Conservation (phyloP, 2,329 filamentous ascomycete species). For the Ilyonectria sp. region DNA sequence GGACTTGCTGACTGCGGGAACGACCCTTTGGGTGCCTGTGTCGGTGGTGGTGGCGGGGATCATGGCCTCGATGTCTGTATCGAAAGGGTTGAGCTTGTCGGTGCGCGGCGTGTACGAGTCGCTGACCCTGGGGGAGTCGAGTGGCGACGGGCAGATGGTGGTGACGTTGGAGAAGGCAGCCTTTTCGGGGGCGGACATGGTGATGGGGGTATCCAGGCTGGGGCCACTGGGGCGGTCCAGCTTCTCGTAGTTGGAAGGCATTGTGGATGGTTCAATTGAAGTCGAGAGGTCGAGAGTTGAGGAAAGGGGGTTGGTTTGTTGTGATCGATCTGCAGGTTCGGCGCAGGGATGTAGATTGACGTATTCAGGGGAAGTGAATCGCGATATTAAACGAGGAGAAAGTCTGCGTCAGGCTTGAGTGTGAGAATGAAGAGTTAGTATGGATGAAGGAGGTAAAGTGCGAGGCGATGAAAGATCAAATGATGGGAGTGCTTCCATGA, state of each 20-base stretch:
- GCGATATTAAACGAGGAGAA: background rate
- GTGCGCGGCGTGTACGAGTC: slow-evolving; percentile 63
- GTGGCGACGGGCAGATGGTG: slow-evolving; percentile 40
- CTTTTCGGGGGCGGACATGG: slow-evolving; percentile 49
- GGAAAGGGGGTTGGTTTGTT: background rate
- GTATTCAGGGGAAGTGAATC: background rate
- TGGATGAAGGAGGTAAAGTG: background rate
- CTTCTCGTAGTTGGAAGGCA: slow-evolving; percentile 49
- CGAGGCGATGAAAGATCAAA: background rate
- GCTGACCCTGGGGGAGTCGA: slow-evolving; percentile 50
- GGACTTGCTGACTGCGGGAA: slow-evolving; percentile 53
- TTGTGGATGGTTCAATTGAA: slow-evolving; percentile 31
- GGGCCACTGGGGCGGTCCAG: slow-evolving; percentile 43
- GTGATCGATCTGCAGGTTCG: slow-evolving; percentile 19
- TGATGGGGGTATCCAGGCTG: slow-evolving; percentile 37
- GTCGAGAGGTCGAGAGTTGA: background rate
- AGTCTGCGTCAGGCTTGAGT: background rate
- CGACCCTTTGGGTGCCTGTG: slow-evolving; percentile 52
- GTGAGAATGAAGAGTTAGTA: background rate
- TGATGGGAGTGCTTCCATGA: background rate
- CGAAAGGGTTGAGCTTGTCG: slow-evolving; percentile 66
- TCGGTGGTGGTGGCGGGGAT: slow-evolving; percentile 51
- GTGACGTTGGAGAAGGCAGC: slow-evolving; percentile 47
- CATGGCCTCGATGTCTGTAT: slow-evolving; percentile 71
- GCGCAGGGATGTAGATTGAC: slow-evolving; percentile 1